These are phyloP conservation scores for Porphyrellus cyaneotinctus DNA, from an alignment of 768 basidiomycete genomes.

Conservation along the genomic window DNA sequence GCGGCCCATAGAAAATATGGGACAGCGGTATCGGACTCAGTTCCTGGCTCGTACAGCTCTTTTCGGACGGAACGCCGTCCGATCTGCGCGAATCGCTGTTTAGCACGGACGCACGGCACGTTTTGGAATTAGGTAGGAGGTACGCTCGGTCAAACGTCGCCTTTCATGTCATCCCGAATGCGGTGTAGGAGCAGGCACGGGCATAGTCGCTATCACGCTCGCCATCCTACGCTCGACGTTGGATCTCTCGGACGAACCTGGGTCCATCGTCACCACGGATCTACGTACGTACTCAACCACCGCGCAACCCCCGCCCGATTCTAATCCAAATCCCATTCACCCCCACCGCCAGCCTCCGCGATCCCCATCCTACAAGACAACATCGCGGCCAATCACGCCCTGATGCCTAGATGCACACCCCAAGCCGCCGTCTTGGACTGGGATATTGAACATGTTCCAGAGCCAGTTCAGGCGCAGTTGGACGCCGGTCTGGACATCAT, in stretches of 20 bases:
- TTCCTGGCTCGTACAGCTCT: slow-evolving; percentile 60
- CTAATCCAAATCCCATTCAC: neutral
- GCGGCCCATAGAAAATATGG: slow-evolving; percentile 83
- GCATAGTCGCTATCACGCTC: slow-evolving; percentile 69
- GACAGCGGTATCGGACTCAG: slow-evolving; percentile 87
- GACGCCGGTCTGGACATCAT: slow-evolving; percentile 54
- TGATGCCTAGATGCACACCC: slow-evolving; percentile 32
- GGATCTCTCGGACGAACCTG: slow-evolving; percentile 13
- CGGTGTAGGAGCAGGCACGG: slow-evolving; percentile 77
- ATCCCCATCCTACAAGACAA: slow-evolving; percentile 77
- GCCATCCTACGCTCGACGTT: slow-evolving; percentile 49
- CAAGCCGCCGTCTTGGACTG: slow-evolving; percentile 60
- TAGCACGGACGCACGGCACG: slow-evolving; percentile 33
- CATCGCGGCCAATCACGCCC: slow-evolving; percentile 42
- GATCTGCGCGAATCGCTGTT: slow-evolving; percentile 39
- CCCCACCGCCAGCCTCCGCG: slow-evolving; percentile 62
- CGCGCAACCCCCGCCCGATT: neutral
- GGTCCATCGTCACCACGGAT: slow-evolving; percentile 62
- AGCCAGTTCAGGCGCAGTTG: slow-evolving; percentile 38
- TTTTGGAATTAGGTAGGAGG: slow-evolving; percentile 77
- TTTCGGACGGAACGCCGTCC: slow-evolving; percentile 13
- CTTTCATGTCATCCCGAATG: too few relatives aligned
- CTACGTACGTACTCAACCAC: slow-evolving; percentile 48
- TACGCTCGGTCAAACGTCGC: too few relatives aligned
- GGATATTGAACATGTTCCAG: slow-evolving; percentile 58